Evolutionary conservation across 345 rosid genomes (phyloP), one percentile per base, ranked within the genome.

Genomic region (Populus ilicifolia): DNA sequence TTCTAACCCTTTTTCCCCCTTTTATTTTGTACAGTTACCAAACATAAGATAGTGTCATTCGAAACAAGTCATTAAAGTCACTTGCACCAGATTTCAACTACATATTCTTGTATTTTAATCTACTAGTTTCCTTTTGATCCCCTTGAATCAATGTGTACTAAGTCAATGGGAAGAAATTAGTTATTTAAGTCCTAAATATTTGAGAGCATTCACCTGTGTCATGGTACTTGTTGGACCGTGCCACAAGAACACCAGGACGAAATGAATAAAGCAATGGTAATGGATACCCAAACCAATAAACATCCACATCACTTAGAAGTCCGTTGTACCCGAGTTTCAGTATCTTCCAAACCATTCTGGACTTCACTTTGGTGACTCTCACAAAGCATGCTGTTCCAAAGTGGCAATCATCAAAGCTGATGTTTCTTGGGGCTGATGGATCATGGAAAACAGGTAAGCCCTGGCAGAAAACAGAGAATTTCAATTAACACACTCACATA

Each of bases 321-420:
- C 93, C 97, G 77, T 91, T 92, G 81, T 91, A 92, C n/a, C 97
- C 95, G 8, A 89, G 83, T 90, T 92, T 93, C 79, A 96, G 81
- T 80, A 93, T 90, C 88, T 84, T 88, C 80, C 90, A 75, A 73
- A 96, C 97, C 71, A 88, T 85, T 84, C 94, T 93, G 68, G 99
- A 96, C 83, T 96, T 96, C 67, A 87, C 97, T 86, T 96, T 91
- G 41, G 98, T 96, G 71, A 93, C 97, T 83, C 82, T 87, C 88
- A 91, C 97, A 76, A 93, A 96, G 89, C 98, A 96, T 78, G 88
- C 76, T 63, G 97, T 93, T 76, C 99, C 99, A 61, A 91, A 96
- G 82, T 96, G 96, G 79, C 99, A 93, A 67, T 92, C 94, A 72
- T 96, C 81, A 72, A 90, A 92, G 89, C 99, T 96, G 33, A 92